A percentile compares a stretch with the other conserved stretches of the same genome.
phyloP scores from a whole-genome alignment of 2,329 filamentous ascomycete genomes.

The Ascochyta pisi region DNA sequence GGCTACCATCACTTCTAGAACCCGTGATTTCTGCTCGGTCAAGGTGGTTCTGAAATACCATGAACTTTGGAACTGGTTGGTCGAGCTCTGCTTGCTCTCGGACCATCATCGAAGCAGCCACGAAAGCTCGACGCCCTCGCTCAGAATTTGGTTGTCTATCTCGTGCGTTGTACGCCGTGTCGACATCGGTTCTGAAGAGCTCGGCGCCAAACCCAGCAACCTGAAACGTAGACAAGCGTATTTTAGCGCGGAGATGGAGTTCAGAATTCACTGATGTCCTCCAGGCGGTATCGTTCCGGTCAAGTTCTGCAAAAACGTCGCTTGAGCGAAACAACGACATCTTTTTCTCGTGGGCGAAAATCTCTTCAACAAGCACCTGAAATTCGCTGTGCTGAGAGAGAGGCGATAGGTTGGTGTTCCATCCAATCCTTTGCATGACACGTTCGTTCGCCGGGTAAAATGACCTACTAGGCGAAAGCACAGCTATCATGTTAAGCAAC shows the following conservation, averaged over 20 bases:
- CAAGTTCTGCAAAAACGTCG: slow-evolving; percentile 4
- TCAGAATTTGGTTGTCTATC: slow-evolving; percentile 8
- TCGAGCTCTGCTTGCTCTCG: slow-evolving; percentile 22
- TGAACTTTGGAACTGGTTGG: slow-evolving; percentile 9
- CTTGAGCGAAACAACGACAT: slow-evolving; percentile 24
- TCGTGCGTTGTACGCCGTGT: slow-evolving; percentile 32
- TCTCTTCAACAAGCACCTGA: slow-evolving; percentile 20
- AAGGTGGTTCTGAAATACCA: slow-evolving; percentile 20
- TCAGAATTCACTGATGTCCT: slow-evolving; percentile 14
- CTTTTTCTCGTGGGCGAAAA: slow-evolving; percentile 35
- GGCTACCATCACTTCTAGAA: background rate
- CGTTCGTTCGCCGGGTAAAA: slow-evolving; percentile 55
- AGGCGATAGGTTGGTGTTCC: slow-evolving; percentile 50
- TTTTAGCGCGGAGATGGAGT: slow-evolving; percentile 38
- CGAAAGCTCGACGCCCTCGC: slow-evolving; percentile 20
- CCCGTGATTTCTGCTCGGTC: slow-evolving; percentile 7
- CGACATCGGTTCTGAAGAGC: slow-evolving; percentile 23
- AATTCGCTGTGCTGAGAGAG: slow-evolving; percentile 44
- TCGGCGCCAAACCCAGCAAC: slow-evolving; percentile 45
- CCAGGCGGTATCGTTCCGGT: background rate
- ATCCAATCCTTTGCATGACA: slow-evolving; percentile 54
- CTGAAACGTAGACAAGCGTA: slow-evolving; percentile 40
- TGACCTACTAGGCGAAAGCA: slow-evolving; percentile 42
- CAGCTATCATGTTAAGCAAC: slow-evolving; percentile 36
- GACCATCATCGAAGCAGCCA: slow-evolving; percentile 26